phyloP scores from a whole-genome alignment of 129 eudicot genomes.

The Escallonia herrerae region DNA sequence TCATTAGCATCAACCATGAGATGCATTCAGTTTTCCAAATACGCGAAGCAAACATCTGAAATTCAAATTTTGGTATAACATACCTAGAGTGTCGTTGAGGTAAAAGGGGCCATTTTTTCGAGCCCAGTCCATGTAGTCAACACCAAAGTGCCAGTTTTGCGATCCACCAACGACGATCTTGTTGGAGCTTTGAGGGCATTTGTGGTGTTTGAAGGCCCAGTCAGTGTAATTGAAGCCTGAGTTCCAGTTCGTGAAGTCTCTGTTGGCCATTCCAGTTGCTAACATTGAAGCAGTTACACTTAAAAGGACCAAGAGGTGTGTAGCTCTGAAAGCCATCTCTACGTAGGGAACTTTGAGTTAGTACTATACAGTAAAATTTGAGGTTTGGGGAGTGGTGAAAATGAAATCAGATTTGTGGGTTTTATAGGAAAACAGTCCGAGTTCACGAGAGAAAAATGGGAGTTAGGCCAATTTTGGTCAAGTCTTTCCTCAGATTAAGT shows the following conservation, averaged over 20 bases:
- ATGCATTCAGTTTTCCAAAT: not conserved
- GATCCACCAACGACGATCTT: no score
- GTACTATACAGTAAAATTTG: not conserved
- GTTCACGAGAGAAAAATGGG: not conserved
- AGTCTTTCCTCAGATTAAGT: no score
- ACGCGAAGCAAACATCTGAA: no score
- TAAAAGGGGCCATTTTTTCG: slow-evolving; percentile 27
- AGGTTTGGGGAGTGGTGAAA: not conserved
- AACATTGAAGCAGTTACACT: slow-evolving; percentile 2
- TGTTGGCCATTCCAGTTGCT: slow-evolving; percentile 14
- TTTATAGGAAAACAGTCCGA: not conserved
- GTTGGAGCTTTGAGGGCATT: no score
- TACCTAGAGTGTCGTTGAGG: slow-evolving; percentile 45
- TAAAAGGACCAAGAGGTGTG: not conserved
- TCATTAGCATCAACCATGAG: no score
- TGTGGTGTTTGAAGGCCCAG: slow-evolving; percentile 27
- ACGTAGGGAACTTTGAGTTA: not conserved
- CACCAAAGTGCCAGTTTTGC: no score
- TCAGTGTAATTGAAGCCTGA: slow-evolving; percentile 45
- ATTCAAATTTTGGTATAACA: no score
- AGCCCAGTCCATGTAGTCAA: no score
- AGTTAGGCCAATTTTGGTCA: no score
- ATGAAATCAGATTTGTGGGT: not conserved
- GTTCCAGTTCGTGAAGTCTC: slow-evolving; percentile 23
- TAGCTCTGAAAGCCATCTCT: slow-evolving; percentile 2